Evolutionary conservation across 75 land plant species (phyloP).

Genomic region (Azolla pinnata): DNA sequence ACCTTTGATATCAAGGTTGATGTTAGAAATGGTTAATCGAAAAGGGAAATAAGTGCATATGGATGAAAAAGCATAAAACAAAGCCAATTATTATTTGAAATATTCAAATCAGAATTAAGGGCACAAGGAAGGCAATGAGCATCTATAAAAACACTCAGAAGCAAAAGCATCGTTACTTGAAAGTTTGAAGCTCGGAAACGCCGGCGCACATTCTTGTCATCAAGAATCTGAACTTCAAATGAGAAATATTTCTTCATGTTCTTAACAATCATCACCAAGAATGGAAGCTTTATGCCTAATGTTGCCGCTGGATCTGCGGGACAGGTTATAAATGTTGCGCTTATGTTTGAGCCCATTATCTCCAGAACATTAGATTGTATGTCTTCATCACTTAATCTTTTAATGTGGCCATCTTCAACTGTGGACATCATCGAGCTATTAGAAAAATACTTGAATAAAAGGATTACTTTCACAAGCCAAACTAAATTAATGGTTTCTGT

Average conservation of each 20-base stretch:
- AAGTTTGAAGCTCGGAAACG: conserved; percentile 90
- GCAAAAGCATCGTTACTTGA: conserved; percentile 43
- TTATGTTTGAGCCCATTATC: conserved; percentile 81
- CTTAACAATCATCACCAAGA: conserved; percentile 87
- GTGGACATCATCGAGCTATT: conserved; percentile 13
- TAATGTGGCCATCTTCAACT: conserved; percentile 88
- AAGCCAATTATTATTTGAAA: too few species aligned
- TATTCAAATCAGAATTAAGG: too few species aligned
- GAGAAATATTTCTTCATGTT: conserved; percentile 85
- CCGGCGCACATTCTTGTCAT: conserved; percentile 93
- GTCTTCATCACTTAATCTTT: conserved; percentile 81
- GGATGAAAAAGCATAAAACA: too few species aligned
- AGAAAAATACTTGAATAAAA: background rate
- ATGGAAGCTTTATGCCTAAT: conserved; percentile 88
- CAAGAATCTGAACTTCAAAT: conserved; percentile 94
- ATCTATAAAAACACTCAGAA: background rate
- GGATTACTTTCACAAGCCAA: too few species aligned
- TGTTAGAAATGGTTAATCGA: background rate
- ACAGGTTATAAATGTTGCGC: conserved; percentile 79
- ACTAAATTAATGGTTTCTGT: too few species aligned
- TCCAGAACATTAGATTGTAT: conserved; percentile 93
- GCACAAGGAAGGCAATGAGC: background rate
- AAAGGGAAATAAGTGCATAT: background rate
- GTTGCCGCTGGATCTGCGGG: conserved; percentile 79
- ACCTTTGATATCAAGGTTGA: background rate